These are phyloP conservation scores for Sequoiadendron giganteum DNA, from an alignment of 75 land plant species.

Conservation along the genomic window DNA sequence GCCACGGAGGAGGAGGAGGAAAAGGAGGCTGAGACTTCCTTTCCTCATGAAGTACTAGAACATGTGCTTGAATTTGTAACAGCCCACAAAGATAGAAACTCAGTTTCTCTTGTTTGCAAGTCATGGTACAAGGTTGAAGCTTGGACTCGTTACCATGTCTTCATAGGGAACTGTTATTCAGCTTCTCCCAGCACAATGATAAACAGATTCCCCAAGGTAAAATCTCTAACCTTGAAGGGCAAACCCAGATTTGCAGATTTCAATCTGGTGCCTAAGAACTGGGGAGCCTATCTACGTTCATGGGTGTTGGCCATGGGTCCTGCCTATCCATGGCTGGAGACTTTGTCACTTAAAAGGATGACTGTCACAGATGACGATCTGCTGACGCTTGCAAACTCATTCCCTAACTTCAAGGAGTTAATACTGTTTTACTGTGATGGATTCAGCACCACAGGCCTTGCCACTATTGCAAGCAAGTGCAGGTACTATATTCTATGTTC, in stretches of 20 bases:
- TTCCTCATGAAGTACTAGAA: conserved; percentile 65
- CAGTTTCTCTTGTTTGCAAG: conserved; percentile 85
- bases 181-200: conserved; percentile 47
- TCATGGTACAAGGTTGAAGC: conserved; percentile 78
- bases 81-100: conserved; percentile 69
- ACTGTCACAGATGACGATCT: conserved; percentile 62
- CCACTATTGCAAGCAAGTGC: conserved; percentile 54
- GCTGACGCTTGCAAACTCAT: conserved; percentile 35
- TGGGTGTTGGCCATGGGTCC: conserved; percentile 54
- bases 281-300: conserved; percentile 77
- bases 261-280: conserved; percentile 59
- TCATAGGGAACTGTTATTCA: conserved; percentile 88
- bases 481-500: conserved; percentile 31
- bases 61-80: conserved; percentile 62
- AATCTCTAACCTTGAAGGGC: conserved; percentile 61
- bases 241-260: conserved; percentile 83
- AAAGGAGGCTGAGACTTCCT: conserved; percentile 3
- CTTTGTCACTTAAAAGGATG: conserved; percentile 72
- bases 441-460: conserved; percentile 77
- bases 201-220: conserved; percentile 43
- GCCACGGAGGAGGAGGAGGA: not conserved
- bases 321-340: conserved; percentile 57
- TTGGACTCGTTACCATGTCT: conserved; percentile 49
- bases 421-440: conserved; percentile 75
- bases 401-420: conserved; percentile 52